Evolutionary conservation across 331 rosid species (phyloP).

Genomic region (Malus hybrid): DNA sequence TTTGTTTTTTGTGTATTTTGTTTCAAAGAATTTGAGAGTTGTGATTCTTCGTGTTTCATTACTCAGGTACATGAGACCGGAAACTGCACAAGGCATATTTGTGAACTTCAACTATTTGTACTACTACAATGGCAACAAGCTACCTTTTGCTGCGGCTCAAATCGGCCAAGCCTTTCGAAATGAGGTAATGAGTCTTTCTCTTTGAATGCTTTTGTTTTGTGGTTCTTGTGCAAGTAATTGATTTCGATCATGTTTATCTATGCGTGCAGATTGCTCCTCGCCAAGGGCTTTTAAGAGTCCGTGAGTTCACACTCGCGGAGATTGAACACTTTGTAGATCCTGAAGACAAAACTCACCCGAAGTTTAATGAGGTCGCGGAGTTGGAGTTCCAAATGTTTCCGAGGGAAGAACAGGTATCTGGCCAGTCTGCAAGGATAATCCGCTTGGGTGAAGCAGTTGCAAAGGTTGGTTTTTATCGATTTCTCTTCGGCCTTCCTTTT

Average conservation of each 20-base stretch:
- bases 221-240: too few species aligned
- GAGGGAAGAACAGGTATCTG: constrained; percentile 72
- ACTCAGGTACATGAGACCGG: constrained; percentile 85
- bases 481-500: too few species aligned
- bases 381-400: constrained; percentile 91
- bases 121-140: constrained; percentile 76
- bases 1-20: background rate
- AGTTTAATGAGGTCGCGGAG: constrained; percentile 59
- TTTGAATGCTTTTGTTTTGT: background rate
- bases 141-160: constrained; percentile 98
- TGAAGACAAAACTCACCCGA: constrained; percentile 79
- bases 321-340: constrained; percentile 99
- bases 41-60: background rate
- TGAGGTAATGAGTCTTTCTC: constrained; percentile 38
- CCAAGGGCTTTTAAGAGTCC: constrained; percentile 91
- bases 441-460: constrained; percentile 76
- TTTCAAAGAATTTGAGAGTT: too few species aligned
- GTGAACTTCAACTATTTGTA: constrained; percentile 87
- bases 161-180: constrained; percentile 93
- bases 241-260: too few species aligned
- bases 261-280: constrained; percentile 82
- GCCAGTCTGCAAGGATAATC: constrained; percentile 63
- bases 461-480: constrained; percentile 36
- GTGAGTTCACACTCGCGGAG: constrained; percentile 91
- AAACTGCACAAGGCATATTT: constrained; percentile 95